A percentile compares a stretch with the other conserved stretches of the same genome.
Conservation (phyloP, 2,329 filamentous ascomycete genomes). For the Trichoderma afroharzianum region DNA sequence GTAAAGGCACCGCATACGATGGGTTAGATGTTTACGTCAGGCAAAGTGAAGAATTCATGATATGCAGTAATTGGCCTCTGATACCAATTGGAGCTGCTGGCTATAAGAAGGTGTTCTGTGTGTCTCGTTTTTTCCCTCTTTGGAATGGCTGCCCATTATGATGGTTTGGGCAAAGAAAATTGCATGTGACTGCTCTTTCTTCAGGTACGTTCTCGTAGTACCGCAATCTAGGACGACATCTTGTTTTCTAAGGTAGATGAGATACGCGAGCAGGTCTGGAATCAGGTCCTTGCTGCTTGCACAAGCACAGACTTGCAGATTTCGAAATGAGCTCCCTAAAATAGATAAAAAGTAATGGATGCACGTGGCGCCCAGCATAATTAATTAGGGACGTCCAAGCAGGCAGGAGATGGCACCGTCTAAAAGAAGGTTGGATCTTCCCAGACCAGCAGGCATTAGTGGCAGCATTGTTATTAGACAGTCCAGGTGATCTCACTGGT, state of each 20-base stretch:
- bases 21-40: not conserved
- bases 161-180: not conserved
- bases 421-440: not conserved
- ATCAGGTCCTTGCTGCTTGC: not conserved
- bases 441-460: not conserved
- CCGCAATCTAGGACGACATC: not conserved
- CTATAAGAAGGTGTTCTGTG: not conserved
- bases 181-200: not conserved
- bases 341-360: not conserved
- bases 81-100: not conserved
- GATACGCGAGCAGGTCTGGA: slow-evolving; percentile 9
- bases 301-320: not conserved
- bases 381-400: not conserved
- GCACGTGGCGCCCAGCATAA: slow-evolving; percentile 4
- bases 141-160: not conserved
- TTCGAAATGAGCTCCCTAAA: not conserved
- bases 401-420: not conserved
- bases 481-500: not conserved
- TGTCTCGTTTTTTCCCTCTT: not conserved
- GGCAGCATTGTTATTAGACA: not conserved
- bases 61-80: not conserved
- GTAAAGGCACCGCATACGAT: not conserved
- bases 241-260: slow-evolving; percentile 1
- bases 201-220: not conserved
- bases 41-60: not conserved